Conservation (phyloP, 441 rosid species). For the Pelargonium exstipulatum region DNA sequence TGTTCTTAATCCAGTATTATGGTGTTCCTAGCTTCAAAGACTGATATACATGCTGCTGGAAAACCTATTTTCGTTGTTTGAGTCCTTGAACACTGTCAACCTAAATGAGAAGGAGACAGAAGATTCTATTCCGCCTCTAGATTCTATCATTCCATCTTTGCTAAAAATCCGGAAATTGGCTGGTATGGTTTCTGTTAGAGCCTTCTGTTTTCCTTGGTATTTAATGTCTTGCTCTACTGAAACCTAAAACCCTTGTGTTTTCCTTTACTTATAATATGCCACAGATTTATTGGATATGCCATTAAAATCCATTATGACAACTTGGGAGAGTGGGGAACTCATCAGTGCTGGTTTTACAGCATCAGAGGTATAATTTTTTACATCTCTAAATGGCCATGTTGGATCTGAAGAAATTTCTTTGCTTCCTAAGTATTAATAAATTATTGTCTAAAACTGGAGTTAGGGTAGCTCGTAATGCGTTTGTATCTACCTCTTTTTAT, state of each 20-base stretch:
- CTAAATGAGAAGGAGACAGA: slow-evolving; percentile 39
- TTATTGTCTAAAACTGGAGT: no score
- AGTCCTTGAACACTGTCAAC: slow-evolving; percentile 42
- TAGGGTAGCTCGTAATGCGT: no score
- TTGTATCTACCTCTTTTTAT: not conserved
- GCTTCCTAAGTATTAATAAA: no score
- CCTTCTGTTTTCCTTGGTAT: slow-evolving; percentile 12
- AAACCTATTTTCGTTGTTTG: slow-evolving; percentile 55
- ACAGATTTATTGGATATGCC: slow-evolving; percentile 92
- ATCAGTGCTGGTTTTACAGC: slow-evolving; percentile 55
- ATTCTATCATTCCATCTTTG: slow-evolving; percentile 69
- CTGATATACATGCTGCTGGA: slow-evolving; percentile 76
- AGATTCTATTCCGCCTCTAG: slow-evolving; percentile 34
- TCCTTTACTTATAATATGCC: slow-evolving; percentile 16
- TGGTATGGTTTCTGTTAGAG: slow-evolving; percentile 41
- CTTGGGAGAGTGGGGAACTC: slow-evolving; percentile 88
- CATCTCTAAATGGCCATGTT: not conserved
- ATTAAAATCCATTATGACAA: slow-evolving; percentile 62
- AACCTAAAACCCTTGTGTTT: slow-evolving; percentile 2
- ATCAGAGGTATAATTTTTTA: slow-evolving; percentile 51
- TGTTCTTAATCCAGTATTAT: slow-evolving; percentile 14
- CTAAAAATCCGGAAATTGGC: slow-evolving; percentile 75
- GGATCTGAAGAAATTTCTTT: not conserved
- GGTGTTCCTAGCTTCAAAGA: slow-evolving; percentile 65
- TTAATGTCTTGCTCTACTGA: not conserved